phyloP scores from a whole-genome alignment of 139 green algal species.

The Cymbomonas tetramitiformis region DNA sequence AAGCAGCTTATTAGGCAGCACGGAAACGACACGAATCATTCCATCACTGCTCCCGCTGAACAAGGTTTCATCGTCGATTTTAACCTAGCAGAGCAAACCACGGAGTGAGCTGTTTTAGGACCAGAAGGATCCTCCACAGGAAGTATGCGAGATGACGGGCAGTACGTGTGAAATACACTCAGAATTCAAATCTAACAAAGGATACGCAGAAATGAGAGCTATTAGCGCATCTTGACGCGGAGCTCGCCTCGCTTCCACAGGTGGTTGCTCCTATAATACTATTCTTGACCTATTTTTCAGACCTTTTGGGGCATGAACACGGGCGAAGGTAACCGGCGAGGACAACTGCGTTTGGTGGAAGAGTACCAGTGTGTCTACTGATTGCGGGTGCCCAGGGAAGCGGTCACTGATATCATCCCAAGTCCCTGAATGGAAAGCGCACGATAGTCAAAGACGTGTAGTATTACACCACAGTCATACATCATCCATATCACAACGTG shows the following conservation, averaged over 20 bases:
- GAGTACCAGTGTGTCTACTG: slow-evolving; percentile 56
- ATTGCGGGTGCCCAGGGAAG: slow-evolving; percentile 52
- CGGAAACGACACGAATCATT: slow-evolving; percentile 43
- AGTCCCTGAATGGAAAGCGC: background rate
- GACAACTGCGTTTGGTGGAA: background rate
- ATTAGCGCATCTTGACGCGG: no score
- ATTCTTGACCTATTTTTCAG: no score
- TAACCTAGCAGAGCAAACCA: no score
- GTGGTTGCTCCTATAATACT: no score
- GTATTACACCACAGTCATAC: background rate
- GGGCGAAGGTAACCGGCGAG: background rate
- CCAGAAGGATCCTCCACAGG: background rate
- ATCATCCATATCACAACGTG: no score
- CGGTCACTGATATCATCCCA: slow-evolving; percentile 71
- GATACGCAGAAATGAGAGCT: no score
- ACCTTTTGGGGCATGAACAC: no score
- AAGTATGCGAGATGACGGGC: no score
- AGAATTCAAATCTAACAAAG: no score
- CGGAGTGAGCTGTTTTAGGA: no score
- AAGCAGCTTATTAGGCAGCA: slow-evolving; percentile 54
- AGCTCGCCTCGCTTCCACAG: no score
- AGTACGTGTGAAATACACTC: no score
- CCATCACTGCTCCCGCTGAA: slow-evolving; percentile 75
- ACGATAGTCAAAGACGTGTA: background rate
- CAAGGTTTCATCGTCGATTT: slow-evolving; percentile 68